Conservation (phyloP, 306 rosid genomes). For the Castanea mollissima region DNA sequence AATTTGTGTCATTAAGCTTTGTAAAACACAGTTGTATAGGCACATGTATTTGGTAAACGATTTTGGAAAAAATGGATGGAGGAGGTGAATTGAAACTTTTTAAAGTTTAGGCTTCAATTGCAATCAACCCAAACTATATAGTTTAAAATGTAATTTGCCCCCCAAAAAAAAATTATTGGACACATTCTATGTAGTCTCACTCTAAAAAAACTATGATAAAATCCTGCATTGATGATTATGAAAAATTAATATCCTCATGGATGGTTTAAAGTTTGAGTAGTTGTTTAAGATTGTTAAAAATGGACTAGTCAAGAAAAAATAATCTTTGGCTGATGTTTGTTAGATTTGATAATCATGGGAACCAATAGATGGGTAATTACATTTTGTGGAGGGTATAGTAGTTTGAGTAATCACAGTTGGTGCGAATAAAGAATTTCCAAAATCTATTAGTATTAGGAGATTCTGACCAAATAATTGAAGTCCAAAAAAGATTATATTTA, state of each 20-base stretch:
- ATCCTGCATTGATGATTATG: background rate
- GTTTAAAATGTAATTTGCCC: background rate
- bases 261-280: too few species aligned
- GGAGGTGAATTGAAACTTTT: too few species aligned
- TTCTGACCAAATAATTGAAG: background rate
- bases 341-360: too few species aligned
- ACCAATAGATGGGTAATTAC: too few species aligned
- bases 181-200: background rate
- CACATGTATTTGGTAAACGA: too few species aligned
- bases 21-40: too few species aligned
- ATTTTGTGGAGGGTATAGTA: too few species aligned
- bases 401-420: background rate
- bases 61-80: too few species aligned
- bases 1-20: too few species aligned
- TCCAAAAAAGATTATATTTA: background rate
- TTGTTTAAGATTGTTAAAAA: too few species aligned
- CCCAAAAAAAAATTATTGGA: background rate
- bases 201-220: background rate
- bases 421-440: background rate
- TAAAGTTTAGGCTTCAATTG: background rate
- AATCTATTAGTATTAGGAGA: background rate
- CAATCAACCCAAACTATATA: background rate
- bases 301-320: too few species aligned
- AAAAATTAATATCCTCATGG: background rate
- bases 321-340: too few species aligned